Percentiles rank a stretch among this genome's conserved stretches.
Conservation (phyloP, 2,329 filamentous ascomycete species). For the Aspergillus latus region DNA sequence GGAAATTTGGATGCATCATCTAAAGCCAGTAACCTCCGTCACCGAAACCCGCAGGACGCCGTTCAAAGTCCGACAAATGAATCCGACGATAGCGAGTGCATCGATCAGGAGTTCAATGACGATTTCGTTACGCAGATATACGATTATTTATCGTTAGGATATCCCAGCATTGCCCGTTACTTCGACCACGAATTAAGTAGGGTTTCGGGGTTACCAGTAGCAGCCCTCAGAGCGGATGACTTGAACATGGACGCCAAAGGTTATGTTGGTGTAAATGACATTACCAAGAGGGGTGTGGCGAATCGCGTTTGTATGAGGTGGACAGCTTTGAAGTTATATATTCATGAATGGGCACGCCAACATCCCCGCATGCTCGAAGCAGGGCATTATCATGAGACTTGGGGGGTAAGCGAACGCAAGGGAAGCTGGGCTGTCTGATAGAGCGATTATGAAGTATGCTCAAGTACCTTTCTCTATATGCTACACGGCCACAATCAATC, state of each 20-base stretch:
- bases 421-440: conserved; percentile 65
- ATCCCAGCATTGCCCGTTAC: conserved; percentile 76
- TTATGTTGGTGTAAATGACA: conserved; percentile 60
- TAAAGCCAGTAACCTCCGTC: neutral
- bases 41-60: neutral
- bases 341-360: conserved; percentile 85
- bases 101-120: conserved; percentile 72
- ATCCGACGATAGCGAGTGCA: conserved; percentile 41
- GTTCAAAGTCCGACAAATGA: neutral
- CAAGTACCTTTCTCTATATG: too few species aligned
- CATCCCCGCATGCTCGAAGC: conserved; percentile 68
- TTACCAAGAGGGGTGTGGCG: conserved; percentile 47
- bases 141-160: conserved; percentile 92
- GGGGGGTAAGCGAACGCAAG: conserved; percentile 59
- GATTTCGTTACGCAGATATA: conserved; percentile 91
- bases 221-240: conserved; percentile 72
- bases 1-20: neutral
- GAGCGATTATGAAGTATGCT: neutral
- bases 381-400: conserved; percentile 57
- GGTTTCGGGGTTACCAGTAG: conserved; percentile 69
- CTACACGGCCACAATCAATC: too few species aligned
- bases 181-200: conserved; percentile 85
- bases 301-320: conserved; percentile 66
- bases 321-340: conserved; percentile 79
- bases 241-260: conserved; percentile 64